Base-by-base conservation (phyloP, 23 red algal species). In the Gracilaria gracilis region DNA sequence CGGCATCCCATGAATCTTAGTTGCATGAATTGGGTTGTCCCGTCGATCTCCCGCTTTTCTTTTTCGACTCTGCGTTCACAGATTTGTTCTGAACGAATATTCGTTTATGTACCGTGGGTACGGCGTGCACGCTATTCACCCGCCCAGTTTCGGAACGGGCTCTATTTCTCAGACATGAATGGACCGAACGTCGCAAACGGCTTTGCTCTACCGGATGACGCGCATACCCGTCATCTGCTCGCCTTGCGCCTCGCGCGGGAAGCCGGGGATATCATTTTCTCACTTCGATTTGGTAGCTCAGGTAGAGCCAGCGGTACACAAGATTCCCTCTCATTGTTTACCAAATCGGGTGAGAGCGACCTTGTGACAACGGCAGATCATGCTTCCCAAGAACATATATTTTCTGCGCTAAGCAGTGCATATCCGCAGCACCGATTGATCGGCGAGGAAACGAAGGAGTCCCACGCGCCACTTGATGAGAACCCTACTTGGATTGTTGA, bases 401-500 rank as follows among this genome's bases (percentile, higher is more conserved):
- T 95, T 57, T 36, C 83, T 21, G 76, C 34, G 21, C 35, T 95
- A 28, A 37, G 85, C 23, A 24, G 2, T 27, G 53, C 50, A 38
- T 90, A 76, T 50, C 93, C 93, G 24, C 34, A 44, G 9, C 73
- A 78, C 36, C 47, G 28, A 5, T 57, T 81, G 35, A 85, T 95
- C 13, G 93, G 93, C 20, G 93, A 95, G 75, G 93, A 95, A 80
- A 79, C 36, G 34, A 59, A 29, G 61, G 53, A 80, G 37, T 46
- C 66, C 9, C 46, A 48, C 25, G 40, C 77, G 20, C 36, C 37
- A 40, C 77, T 94, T 8, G 69, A 73, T n/a, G 55, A 36, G 19
- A 40, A 29, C 23, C 84, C 95, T 17, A 94, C 95, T 36, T 97
- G 93, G 93, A 90, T 94, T 35, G 89, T 99, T 20, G 97, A 99